Evolutionary conservation across 2,329 filamentous ascomycete species (phyloP).

Genomic region (Cadophora luteo-olivacea): DNA sequence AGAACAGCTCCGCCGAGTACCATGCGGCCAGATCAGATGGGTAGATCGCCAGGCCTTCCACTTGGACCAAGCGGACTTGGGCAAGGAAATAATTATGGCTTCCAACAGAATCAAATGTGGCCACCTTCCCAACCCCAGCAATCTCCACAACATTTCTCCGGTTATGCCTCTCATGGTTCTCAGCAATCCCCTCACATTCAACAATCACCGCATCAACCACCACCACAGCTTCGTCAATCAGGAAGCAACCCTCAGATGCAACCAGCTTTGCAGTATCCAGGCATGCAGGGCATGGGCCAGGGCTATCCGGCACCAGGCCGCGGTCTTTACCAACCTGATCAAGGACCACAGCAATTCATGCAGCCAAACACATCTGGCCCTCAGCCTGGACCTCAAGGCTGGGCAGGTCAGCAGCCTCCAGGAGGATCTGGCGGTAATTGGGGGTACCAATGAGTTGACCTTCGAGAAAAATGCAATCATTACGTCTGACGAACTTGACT

Average conservation of each 20-base stretch:
- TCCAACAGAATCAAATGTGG: constrained; percentile 70
- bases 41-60: constrained; percentile 67
- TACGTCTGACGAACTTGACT: constrained; percentile 25
- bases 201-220: constrained; percentile 60
- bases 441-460: constrained; percentile 34
- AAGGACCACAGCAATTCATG: constrained; percentile 72
- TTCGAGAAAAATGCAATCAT: constrained; percentile 13
- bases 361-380: constrained; percentile 58
- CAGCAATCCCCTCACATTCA: constrained; percentile 46
- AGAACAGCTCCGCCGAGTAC: constrained; percentile 70
- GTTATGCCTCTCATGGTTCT: constrained; percentile 55
- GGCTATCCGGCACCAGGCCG: constrained; percentile 61
- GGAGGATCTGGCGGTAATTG: constrained; percentile 39
- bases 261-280: constrained; percentile 65
- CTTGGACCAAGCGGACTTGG: constrained; percentile 60
- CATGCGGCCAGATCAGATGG: constrained; percentile 64
- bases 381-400: constrained; percentile 43
- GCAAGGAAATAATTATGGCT: constrained; percentile 62
- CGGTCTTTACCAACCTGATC: constrained; percentile 66
- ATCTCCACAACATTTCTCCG: constrained; percentile 62
- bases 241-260: constrained; percentile 62
- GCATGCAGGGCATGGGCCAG: constrained; percentile 66
- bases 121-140: constrained; percentile 66
- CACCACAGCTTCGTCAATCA: constrained; percentile 66
- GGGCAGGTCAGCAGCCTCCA: constrained; percentile 43